Conservation (phyloP, 306 rosid genomes). For the Prunus padus region DNA sequence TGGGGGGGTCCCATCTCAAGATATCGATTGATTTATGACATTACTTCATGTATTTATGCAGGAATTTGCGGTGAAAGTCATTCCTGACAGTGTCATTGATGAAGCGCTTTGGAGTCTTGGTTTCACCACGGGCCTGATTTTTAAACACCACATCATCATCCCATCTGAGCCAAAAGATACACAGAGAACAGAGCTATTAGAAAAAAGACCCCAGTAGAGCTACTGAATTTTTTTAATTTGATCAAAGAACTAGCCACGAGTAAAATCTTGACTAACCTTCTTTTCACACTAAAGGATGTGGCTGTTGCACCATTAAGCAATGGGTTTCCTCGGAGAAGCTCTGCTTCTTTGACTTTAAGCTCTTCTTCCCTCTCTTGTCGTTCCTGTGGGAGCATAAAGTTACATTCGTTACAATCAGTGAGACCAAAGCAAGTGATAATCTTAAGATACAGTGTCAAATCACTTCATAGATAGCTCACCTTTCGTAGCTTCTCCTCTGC, state of each 20-base stretch:
- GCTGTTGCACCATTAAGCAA: constrained; percentile 63
- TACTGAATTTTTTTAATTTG: neutral
- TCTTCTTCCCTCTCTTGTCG: constrained; percentile 71
- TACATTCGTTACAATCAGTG: neutral
- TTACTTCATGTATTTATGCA: constrained; percentile 90
- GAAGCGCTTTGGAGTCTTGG: constrained; percentile 83
- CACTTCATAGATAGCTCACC: constrained; percentile 41
- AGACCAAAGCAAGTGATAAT: neutral
- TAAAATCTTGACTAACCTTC: constrained; percentile 47
- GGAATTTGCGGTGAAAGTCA: constrained; percentile 90
- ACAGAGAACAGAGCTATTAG: neutral
- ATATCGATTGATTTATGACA: neutral
- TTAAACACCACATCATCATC: constrained; percentile 93
- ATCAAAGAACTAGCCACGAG: neutral
- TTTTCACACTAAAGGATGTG: constrained; percentile 61
- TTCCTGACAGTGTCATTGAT: constrained; percentile 90
- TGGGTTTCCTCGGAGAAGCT: constrained; percentile 83
- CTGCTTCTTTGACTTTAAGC: constrained; percentile 84
- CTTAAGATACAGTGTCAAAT: neutral
- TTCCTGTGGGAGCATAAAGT: constrained; percentile 49
- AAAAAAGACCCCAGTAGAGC: neutral
- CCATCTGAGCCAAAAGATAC: constrained; percentile 48
- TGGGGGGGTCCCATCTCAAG: neutral
- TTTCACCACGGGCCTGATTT: constrained; percentile 92
- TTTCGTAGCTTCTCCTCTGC: constrained; percentile 85